phyloP scores from a whole-genome alignment of 352 stramenopile genomes.

The Phytophthora ramorum region DNA sequence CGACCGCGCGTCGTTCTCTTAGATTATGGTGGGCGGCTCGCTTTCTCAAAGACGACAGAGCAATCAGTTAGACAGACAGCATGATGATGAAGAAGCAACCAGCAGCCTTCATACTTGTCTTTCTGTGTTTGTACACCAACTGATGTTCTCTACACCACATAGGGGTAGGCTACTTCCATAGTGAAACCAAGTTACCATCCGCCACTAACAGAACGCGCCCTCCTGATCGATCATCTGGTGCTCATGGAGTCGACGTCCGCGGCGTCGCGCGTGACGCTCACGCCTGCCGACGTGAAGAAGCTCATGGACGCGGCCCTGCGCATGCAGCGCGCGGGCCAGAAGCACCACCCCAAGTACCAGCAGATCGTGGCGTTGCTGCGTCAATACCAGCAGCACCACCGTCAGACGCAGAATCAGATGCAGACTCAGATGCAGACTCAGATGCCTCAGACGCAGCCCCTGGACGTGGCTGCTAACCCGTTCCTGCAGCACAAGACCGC shows the following conservation, averaged over 20 bases:
- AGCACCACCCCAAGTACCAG: constrained; percentile 83
- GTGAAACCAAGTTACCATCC: constrained; percentile 23
- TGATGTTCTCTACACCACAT: constrained; percentile 7
- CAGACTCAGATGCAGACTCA: constrained; percentile 19
- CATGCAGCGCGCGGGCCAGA: constrained; percentile 83
- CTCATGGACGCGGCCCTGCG: constrained; percentile 86
- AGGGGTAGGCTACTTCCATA: neutral
- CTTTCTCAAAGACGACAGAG: constrained; percentile 24
- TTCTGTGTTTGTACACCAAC: constrained; percentile 5
- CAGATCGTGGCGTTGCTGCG: constrained; percentile 83
- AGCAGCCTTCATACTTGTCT: neutral
- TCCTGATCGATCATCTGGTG: neutral
- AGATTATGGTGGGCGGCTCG: constrained; percentile 29
- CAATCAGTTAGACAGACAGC: constrained; percentile 24
- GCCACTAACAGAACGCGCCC: constrained; percentile 9
- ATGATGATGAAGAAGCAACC: constrained; percentile 14
- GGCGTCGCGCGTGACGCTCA: constrained; percentile 43
- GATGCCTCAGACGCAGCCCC: constrained; percentile 9
- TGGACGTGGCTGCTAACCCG: constrained; percentile 62
- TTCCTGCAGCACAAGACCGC: constrained; percentile 72
- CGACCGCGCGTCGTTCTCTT: constrained; percentile 86
- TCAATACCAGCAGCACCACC: constrained; percentile 73
- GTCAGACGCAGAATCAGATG: constrained; percentile 12
- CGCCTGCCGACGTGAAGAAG: constrained; percentile 77
- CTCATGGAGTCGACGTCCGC: constrained; percentile 26